A percentile compares a stretch with the other conserved stretches of the same genome.
Conservation (phyloP, 768 basidiomycete species). For the Hygrophorus pudorinus region DNA sequence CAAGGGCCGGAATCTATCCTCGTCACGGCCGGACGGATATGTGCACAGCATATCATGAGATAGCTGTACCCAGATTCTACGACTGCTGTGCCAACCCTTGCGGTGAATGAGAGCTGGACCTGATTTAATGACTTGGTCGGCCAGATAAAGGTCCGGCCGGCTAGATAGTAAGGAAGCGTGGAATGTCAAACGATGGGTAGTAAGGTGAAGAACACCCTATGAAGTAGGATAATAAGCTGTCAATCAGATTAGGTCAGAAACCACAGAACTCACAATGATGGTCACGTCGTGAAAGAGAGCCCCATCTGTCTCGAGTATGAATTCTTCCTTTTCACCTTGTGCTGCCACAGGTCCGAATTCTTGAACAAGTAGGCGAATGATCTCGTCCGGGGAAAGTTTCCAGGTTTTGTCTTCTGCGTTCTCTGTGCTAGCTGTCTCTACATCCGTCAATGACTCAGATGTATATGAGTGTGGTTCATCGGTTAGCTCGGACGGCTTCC, state of each 20-base stretch:
- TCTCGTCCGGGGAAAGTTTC: slow-evolving; percentile 34
- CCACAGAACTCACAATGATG: slow-evolving; percentile 34
- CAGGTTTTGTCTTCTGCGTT: slow-evolving; percentile 7
- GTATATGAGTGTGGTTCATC: slow-evolving; percentile 17
- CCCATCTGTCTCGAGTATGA: slow-evolving; percentile 45
- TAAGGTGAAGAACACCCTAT: slow-evolving; percentile 52
- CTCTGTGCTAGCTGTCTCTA: not conserved
- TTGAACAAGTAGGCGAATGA: slow-evolving; percentile 38
- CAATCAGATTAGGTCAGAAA: not conserved
- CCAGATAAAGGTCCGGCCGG: slow-evolving; percentile 20
- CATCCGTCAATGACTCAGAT: slow-evolving; percentile 7
- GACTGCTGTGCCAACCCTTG: slow-evolving; percentile 33
- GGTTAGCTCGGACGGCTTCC: slow-evolving; percentile 17
- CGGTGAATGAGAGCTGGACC: slow-evolving; percentile 41
- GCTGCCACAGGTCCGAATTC: slow-evolving; percentile 47
- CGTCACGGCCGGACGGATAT: slow-evolving; percentile 44
- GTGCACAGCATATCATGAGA: slow-evolving; percentile 50
- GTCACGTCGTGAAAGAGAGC: slow-evolving; percentile 38
- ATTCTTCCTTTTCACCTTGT: slow-evolving; percentile 34
- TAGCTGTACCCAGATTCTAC: slow-evolving; percentile 53
- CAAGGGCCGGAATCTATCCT: slow-evolving; percentile 44
- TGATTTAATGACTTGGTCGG: slow-evolving; percentile 32
- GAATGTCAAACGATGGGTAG: slow-evolving; percentile 55
- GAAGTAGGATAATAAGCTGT: not conserved
- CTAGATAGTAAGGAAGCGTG: slow-evolving; percentile 50